Percentiles rank a stretch among this genome's conserved stretches.
Conservation (phyloP, 768 basidiomycete species). For the Agaricus bisporus region DNA sequence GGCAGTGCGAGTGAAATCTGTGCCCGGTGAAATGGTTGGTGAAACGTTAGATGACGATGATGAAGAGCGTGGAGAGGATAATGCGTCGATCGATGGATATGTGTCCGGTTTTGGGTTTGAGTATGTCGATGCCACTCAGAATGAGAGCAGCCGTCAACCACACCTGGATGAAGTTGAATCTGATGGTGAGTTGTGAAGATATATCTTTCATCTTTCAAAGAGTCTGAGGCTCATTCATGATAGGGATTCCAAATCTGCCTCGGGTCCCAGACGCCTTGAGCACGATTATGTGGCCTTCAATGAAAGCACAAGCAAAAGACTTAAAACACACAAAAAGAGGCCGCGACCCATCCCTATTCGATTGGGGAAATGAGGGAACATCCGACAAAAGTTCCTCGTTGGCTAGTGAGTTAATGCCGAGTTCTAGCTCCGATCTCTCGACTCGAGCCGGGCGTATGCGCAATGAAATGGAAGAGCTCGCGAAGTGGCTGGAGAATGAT, state of each 20-base stretch:
- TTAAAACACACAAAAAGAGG: constrained; percentile 12
- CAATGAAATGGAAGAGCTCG: constrained; percentile 52
- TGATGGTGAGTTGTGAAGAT: constrained; percentile 16
- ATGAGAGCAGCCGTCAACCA: constrained; percentile 1
- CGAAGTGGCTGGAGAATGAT: constrained; percentile 57
- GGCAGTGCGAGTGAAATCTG: constrained; percentile 45
- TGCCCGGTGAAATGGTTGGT: constrained; percentile 6
- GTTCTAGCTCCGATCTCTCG: constrained; percentile 15
- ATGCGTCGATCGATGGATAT: constrained; percentile 57
- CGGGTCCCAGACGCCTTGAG: constrained; percentile 75
- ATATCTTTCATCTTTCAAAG: not conserved
- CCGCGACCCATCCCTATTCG: constrained; percentile 26
- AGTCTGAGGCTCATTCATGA: not conserved
- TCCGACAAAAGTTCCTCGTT: constrained; percentile 8
- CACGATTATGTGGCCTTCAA: constrained; percentile 87
- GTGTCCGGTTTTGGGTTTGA: constrained; percentile 71
- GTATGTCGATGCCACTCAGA: constrained; percentile 54
- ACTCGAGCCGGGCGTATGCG: constrained; percentile 29
- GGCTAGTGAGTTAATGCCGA: constrained; percentile 8
- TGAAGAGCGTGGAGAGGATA: constrained; percentile 29
- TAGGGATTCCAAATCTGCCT: constrained; percentile 49
- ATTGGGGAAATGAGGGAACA: constrained; percentile 35
- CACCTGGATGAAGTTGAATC: constrained; percentile 15
- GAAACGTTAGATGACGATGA: constrained; percentile 17
- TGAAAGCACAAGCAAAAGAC: constrained; percentile 37